Evolutionary conservation across 2,329 filamentous ascomycete species (phyloP).

Genomic region (Penicillium polonicum): DNA sequence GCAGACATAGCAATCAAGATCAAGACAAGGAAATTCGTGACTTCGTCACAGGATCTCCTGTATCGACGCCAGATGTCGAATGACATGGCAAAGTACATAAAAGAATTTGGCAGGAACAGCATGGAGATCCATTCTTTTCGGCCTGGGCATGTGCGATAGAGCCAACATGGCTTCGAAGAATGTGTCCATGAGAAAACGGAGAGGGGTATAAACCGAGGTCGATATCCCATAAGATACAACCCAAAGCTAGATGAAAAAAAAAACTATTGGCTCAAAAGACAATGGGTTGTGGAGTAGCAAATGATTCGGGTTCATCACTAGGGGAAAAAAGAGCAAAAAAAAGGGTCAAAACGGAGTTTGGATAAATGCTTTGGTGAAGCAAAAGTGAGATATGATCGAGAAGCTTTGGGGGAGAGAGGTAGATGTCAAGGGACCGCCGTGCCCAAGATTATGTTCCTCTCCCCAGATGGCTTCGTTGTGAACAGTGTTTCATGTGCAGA

Average conservation of each 20-base stretch:
- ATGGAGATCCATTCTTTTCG: background rate
- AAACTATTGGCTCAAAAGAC: slow-evolving; percentile 4
- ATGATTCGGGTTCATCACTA: background rate
- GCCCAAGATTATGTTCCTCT: background rate
- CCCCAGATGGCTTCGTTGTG: background rate
- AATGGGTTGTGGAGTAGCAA: background rate
- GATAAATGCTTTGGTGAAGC: slow-evolving; percentile 1
- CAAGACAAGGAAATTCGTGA: slow-evolving; percentile 27
- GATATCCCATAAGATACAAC: slow-evolving; percentile 21
- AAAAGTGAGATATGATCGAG: background rate
- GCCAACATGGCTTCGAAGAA: slow-evolving; percentile 2
- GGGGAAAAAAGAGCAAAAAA: background rate
- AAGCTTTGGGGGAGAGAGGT: background rate
- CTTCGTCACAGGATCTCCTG: slow-evolving; percentile 21
- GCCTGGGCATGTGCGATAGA: background rate
- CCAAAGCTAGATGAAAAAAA: slow-evolving; percentile 2
- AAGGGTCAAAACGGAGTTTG: background rate
- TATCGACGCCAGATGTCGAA: slow-evolving; percentile 12
- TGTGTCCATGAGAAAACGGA: slow-evolving; percentile 16
- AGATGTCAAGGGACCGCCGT: slow-evolving; percentile 6
- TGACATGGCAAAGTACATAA: slow-evolving; percentile 13
- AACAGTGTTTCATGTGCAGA: slow-evolving; percentile 5
- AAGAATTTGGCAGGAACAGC: background rate
- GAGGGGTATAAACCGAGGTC: slow-evolving; percentile 18
- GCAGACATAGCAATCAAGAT: slow-evolving; percentile 10